phyloP scores from a whole-genome alignment of 192 early-diverging fungal species.

The Umbelopsis sp. region DNA sequence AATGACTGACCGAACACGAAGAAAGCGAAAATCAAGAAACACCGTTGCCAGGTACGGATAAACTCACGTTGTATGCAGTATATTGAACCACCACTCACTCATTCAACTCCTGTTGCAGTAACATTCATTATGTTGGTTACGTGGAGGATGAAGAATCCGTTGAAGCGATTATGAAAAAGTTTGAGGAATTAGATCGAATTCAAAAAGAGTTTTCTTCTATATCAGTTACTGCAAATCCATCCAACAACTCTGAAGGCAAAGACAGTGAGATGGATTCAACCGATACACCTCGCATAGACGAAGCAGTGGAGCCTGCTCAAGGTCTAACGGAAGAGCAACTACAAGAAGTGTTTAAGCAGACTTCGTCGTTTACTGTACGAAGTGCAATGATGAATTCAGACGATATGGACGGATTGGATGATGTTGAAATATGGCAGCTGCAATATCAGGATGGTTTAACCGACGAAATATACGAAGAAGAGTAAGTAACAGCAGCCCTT shows the following conservation, averaged over 20 bases:
- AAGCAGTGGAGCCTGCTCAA: slow-evolving; percentile 23
- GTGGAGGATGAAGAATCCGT: slow-evolving; percentile 96
- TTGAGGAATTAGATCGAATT: slow-evolving; percentile 92
- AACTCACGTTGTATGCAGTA: neutral
- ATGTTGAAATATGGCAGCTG: slow-evolving; percentile 78
- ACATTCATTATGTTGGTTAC: slow-evolving; percentile 91
- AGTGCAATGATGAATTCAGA: slow-evolving; percentile 61
- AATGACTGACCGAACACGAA: slow-evolving; percentile 43
- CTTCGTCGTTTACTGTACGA: slow-evolving; percentile 83
- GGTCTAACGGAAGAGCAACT: slow-evolving; percentile 76
- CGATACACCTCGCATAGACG: slow-evolving; percentile 8
- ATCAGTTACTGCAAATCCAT: slow-evolving; percentile 1
- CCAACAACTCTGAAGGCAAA: neutral
- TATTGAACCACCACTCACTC: neutral
- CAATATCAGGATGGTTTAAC: slow-evolving; percentile 75
- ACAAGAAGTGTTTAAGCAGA: slow-evolving; percentile 89
- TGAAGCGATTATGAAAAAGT: slow-evolving; percentile 98
- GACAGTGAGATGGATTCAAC: slow-evolving; percentile 3
- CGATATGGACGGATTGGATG: slow-evolving; percentile 63
- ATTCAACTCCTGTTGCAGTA: slow-evolving; percentile 38
- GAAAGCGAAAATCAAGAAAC: slow-evolving; percentile 37
- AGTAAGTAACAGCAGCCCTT: slow-evolving; percentile 46
- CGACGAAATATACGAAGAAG: slow-evolving; percentile 79
- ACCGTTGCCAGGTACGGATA: slow-evolving; percentile 34
- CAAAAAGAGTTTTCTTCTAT: slow-evolving; percentile 68